Conservation (phyloP, 2,329 filamentous ascomycete genomes). For the Fusarium floridanum region DNA sequence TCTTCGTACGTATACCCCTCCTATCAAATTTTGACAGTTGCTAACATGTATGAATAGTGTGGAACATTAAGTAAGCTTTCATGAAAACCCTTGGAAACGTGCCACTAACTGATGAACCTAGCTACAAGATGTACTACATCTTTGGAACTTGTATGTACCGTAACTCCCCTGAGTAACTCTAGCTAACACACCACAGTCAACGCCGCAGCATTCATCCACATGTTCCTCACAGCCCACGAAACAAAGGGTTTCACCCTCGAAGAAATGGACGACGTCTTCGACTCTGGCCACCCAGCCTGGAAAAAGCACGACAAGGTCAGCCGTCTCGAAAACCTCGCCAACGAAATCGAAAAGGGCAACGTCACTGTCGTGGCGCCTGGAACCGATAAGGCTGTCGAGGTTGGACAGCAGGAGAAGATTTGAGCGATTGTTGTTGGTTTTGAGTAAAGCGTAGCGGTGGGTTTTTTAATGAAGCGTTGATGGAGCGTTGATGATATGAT, state of each 20-base stretch:
- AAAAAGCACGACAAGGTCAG: constrained; percentile 58
- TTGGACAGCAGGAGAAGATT: background rate
- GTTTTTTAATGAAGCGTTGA: background rate
- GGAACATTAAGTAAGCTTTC: constrained; percentile 61
- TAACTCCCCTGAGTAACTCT: too few species aligned
- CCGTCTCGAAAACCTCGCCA: constrained; percentile 60
- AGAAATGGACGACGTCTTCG: constrained; percentile 81
- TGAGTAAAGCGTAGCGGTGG: background rate
- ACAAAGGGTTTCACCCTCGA: constrained; percentile 81
- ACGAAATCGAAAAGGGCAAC: constrained; percentile 62
- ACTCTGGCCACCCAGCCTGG: constrained; percentile 71
- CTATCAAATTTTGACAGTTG: background rate
- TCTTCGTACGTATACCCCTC: constrained; percentile 61
- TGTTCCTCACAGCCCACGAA: constrained; percentile 73
- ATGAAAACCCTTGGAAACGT: background rate
- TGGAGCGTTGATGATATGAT: background rate
- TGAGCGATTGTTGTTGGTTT: background rate
- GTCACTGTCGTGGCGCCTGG: constrained; percentile 51
- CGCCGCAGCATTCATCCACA: constrained; percentile 75
- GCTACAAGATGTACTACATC: constrained; percentile 76
- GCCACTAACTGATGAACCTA: constrained; percentile 5
- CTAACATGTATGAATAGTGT: constrained; percentile 39
- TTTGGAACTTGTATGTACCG: constrained; percentile 70
- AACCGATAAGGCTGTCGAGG: background rate
- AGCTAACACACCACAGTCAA: constrained; percentile 60